Evolutionary conservation across 2,329 filamentous ascomycete genomes (phyloP).

Genomic region (Sclerotinia nivalis): DNA sequence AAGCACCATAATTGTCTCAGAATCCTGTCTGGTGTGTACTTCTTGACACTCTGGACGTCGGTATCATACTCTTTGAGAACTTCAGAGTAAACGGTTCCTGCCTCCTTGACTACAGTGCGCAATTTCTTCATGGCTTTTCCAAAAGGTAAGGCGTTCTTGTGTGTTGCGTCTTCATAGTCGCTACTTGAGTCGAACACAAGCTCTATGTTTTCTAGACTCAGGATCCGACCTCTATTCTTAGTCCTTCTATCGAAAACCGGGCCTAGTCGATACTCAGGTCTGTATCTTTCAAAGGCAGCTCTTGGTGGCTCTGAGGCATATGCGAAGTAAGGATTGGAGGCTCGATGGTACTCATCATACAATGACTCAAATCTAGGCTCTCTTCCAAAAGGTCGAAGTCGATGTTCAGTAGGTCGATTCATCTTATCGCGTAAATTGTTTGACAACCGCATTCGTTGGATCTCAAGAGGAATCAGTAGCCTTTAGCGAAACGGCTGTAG

Average conservation of each 20-base stretch:
- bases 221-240: background rate
- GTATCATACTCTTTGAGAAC: conserved; percentile 31
- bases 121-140: conserved; percentile 27
- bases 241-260: conserved; percentile 1
- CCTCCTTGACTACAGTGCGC: conserved; percentile 26
- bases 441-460: background rate
- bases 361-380: conserved; percentile 10
- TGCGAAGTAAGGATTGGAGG: background rate
- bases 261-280: background rate
- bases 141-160: conserved; percentile 17
- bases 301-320: background rate
- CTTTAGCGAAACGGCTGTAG: background rate
- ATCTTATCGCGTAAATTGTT: background rate
- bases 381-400: conserved; percentile 16
- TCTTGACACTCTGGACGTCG: conserved; percentile 27
- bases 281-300: conserved; percentile 2
- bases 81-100: conserved; percentile 31
- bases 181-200: background rate
- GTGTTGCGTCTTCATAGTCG: conserved; percentile 6
- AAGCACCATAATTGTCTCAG: conserved; percentile 28
- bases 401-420: conserved; percentile 19
- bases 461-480: background rate
- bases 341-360: conserved; percentile 13
- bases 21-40: conserved; percentile 27
- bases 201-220: background rate